Evolutionary conservation across 2,329 filamentous ascomycete genomes (phyloP).

Genomic region (Cladosporium oxysporum): DNA sequence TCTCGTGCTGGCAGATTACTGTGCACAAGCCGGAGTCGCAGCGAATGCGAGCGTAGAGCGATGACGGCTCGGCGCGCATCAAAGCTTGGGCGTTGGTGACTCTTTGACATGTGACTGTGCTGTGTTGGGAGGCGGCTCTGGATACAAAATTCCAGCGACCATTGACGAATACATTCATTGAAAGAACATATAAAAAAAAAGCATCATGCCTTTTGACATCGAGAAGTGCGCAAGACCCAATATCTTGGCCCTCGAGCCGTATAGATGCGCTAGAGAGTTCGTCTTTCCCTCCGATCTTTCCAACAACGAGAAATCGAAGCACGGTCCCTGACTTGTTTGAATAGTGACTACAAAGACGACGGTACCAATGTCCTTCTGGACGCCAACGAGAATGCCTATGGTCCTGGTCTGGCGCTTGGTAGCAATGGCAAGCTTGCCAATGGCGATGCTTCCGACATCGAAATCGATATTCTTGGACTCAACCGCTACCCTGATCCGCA

Average conservation of each 20-base stretch:
- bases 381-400: conserved; percentile 96
- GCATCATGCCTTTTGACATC: conserved; percentile 48
- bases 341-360: conserved; percentile 91
- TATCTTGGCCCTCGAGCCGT: conserved; percentile 55
- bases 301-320: conserved; percentile 46
- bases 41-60: background rate
- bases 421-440: conserved; percentile 51
- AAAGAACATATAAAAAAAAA: background rate
- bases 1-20: conserved; percentile 3
- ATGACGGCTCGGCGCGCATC: conserved; percentile 9
- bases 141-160: background rate
- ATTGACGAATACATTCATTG: background rate
- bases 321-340: conserved; percentile 25
- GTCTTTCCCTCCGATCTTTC: conserved; percentile 26
- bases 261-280: conserved; percentile 57
- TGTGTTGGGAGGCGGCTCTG: background rate
- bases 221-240: conserved; percentile 54
- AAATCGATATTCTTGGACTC: conserved; percentile 76
- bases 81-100: conserved; percentile 10
- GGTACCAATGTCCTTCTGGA: conserved; percentile 94
- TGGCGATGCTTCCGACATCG: conserved; percentile 50
- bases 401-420: conserved; percentile 68
- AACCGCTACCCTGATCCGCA: conserved; percentile 97
- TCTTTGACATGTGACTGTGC: conserved; percentile 17
- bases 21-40: conserved; percentile 4